These are phyloP conservation scores for Helicostylum pulchrum DNA, from an alignment of 192 early-diverging fungal species.

Conservation along the genomic window DNA sequence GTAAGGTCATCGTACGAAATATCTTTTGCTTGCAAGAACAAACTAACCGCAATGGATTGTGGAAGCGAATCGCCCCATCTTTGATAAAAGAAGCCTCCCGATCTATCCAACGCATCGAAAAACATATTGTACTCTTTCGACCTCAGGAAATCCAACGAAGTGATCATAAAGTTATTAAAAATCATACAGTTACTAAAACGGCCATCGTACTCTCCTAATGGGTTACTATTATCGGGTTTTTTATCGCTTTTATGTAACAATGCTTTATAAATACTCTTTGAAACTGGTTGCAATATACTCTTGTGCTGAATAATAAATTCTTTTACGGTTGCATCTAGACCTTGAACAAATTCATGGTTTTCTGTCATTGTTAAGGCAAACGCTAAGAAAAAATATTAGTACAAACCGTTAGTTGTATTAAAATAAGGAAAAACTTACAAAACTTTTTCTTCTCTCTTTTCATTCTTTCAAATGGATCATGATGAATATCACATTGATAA, in stretches of 20 bases:
- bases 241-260: slow-evolving; percentile 36
- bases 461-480: slow-evolving; percentile 80
- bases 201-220: slow-evolving; percentile 31
- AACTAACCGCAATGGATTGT: slow-evolving; percentile 57
- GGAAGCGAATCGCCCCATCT: slow-evolving; percentile 68
- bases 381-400: slow-evolving; percentile 1
- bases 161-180: slow-evolving; percentile 87
- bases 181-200: slow-evolving; percentile 62
- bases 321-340: slow-evolving; percentile 60
- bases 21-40: slow-evolving; percentile 58
- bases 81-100: slow-evolving; percentile 88
- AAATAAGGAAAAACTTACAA: slow-evolving; percentile 37
- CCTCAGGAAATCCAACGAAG: slow-evolving; percentile 64
- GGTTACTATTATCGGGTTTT: background rate
- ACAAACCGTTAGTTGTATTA: background rate
- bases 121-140: slow-evolving; percentile 60
- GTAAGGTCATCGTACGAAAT: slow-evolving; percentile 69
- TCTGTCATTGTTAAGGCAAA: slow-evolving; percentile 61
- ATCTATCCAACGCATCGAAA: slow-evolving; percentile 69
- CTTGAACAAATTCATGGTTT: slow-evolving; percentile 52
- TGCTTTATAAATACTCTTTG: slow-evolving; percentile 41
- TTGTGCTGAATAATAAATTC: slow-evolving; percentile 46
- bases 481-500: slow-evolving; percentile 69
- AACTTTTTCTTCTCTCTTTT: slow-evolving; percentile 65
- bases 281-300: slow-evolving; percentile 31